phyloP scores from a whole-genome alignment of 192 early-diverging fungal species.

The Coemansia sp. region DNA sequence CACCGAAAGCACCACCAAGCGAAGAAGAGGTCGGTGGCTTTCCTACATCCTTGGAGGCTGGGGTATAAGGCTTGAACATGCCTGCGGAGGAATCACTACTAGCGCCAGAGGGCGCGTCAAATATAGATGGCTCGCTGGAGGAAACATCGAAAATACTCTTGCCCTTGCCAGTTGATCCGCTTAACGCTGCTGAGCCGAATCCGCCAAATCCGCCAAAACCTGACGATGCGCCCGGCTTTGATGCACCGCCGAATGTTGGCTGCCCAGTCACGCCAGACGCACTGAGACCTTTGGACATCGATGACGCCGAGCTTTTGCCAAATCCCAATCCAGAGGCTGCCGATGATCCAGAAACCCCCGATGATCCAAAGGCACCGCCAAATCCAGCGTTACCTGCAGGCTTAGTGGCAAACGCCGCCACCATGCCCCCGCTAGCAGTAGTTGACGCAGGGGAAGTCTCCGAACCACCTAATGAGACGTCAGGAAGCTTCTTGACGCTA shows the following conservation, averaged over 20 bases:
- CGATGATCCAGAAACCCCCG: background rate
- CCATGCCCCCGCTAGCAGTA: constrained; percentile 2
- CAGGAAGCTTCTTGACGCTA: constrained; percentile 19
- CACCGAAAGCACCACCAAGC: background rate
- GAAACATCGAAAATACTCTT: constrained; percentile 39
- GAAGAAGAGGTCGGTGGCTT: background rate
- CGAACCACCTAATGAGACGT: background rate
- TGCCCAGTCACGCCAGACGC: constrained; percentile 16
- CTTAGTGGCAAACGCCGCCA: constrained; percentile 21
- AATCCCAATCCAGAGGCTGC: constrained; percentile 14
- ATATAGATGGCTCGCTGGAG: constrained; percentile 21
- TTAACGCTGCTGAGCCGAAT: background rate
- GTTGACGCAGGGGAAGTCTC: background rate
- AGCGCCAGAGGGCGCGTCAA: constrained; percentile 18
- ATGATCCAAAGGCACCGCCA: constrained; percentile 4
- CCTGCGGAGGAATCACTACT: background rate
- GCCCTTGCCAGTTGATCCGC: constrained; percentile 5
- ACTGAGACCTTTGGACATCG: constrained; percentile 27
- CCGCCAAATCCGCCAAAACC: constrained; percentile 22
- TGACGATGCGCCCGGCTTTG: constrained; percentile 21
- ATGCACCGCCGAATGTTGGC: constrained; percentile 37
- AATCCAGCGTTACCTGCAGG: background rate
- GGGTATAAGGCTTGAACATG: constrained; percentile 6
- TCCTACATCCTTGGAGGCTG: background rate
- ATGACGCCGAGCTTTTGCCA: constrained; percentile 17